Evolutionary conservation across 1,284 basidiomycete genomes (phyloP).

Genomic region (Sparassis latifolia): DNA sequence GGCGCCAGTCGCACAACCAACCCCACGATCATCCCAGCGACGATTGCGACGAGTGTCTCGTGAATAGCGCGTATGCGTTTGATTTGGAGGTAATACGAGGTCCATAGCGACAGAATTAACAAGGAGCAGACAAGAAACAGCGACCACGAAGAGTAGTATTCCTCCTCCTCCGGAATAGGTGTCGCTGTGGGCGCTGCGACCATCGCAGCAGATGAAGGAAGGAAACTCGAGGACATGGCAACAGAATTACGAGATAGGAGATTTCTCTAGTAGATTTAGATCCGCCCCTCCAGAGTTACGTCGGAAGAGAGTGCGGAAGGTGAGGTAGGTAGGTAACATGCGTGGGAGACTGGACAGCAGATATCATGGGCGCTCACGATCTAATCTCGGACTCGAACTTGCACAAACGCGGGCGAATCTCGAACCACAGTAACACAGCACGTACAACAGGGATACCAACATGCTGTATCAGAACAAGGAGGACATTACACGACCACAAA

Average conservation of each 20-base stretch:
- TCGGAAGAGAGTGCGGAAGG: too few relatives aligned
- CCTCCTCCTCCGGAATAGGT: slow-evolving; percentile 67
- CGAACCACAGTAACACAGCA: too few relatives aligned
- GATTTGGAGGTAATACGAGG: slow-evolving; percentile 97
- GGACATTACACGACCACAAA: neutral
- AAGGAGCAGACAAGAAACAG: slow-evolving; percentile 92
- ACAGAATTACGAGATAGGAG: neutral
- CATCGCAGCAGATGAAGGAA: slow-evolving; percentile 12
- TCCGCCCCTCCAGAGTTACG: too few relatives aligned
- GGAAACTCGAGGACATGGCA: slow-evolving; percentile 12
- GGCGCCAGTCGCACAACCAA: slow-evolving; percentile 86
- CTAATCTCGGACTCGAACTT: too few relatives aligned
- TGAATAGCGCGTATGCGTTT: slow-evolving; percentile 94
- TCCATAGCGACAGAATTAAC: slow-evolving; percentile 91
- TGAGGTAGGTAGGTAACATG: too few relatives aligned
- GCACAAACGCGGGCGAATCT: too few relatives aligned
- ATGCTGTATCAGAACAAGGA: too few relatives aligned
- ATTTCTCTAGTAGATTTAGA: too few relatives aligned
- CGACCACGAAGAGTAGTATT: slow-evolving; percentile 92
- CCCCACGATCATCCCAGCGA: slow-evolving; percentile 96
- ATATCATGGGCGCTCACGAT: too few relatives aligned
- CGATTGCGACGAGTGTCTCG: slow-evolving; percentile 94
- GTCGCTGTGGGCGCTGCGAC: slow-evolving; percentile 18
- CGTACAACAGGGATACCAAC: too few relatives aligned
- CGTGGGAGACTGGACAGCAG: too few relatives aligned